Evolutionary conservation across 2,329 filamentous ascomycete genomes (phyloP).

Genomic region (Paraconiothyrium brasiliense): DNA sequence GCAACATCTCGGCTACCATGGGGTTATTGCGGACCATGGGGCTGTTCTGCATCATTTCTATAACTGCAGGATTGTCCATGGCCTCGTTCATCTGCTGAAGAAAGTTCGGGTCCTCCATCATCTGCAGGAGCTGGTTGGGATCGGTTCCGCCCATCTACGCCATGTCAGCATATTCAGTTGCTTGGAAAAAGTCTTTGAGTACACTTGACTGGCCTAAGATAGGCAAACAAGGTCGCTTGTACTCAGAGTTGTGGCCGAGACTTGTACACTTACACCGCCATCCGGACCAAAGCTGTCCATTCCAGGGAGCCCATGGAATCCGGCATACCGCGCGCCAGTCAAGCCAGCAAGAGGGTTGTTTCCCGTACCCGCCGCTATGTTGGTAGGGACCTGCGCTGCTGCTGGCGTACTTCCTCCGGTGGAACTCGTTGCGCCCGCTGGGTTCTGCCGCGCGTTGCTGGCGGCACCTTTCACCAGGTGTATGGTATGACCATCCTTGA

Average conservation of each 20-base stretch:
- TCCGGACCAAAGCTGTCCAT: conserved; percentile 92
- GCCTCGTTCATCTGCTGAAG: conserved; percentile 91
- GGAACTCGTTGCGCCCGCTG: conserved; percentile 53
- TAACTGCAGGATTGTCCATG: conserved; percentile 91
- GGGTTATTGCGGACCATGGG: conserved; percentile 85
- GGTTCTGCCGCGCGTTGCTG: conserved; percentile 76
- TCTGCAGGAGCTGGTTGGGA: conserved; percentile 80
- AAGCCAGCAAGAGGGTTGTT: conserved; percentile 91
- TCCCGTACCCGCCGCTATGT: conserved; percentile 79
- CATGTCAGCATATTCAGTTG: conserved; percentile 28
- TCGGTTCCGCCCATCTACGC: conserved; percentile 88
- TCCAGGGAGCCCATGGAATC: conserved; percentile 87
- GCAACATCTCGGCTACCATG: conserved; percentile 84
- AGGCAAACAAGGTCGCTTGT: neutral
- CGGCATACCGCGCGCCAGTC: conserved; percentile 92
- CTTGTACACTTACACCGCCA: conserved; percentile 77
- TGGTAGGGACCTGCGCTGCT: conserved; percentile 72
- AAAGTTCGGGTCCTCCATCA: conserved; percentile 89
- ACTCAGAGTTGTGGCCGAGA: neutral
- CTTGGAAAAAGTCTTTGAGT: neutral
- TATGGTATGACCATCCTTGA: conserved; percentile 94
- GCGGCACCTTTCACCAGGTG: conserved; percentile 96
- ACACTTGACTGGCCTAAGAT: neutral
- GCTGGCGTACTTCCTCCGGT: conserved; percentile 54
- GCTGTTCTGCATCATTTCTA: conserved; percentile 76